Conservation (phyloP, 2,329 filamentous ascomycete genomes). For the Xylariaceae sp. region DNA sequence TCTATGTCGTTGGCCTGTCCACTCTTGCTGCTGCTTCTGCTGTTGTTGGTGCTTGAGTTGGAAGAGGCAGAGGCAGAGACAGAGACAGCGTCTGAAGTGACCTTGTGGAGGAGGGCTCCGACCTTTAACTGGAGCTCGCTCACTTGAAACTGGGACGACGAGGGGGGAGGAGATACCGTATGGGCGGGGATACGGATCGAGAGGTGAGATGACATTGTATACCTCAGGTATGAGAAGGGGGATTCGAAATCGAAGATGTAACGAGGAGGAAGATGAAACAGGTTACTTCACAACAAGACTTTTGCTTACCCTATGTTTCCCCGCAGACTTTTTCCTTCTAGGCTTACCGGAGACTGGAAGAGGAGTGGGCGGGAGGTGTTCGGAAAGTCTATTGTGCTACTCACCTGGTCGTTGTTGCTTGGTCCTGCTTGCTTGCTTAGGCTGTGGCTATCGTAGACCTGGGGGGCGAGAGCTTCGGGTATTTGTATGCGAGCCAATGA, state of each 20-base stretch:
- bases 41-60: neutral
- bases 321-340: neutral
- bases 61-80: neutral
- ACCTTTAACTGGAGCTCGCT: conserved; percentile 3
- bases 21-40: neutral
- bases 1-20: neutral
- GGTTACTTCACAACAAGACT: no score
- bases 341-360: neutral
- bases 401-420: neutral
- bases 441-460: neutral
- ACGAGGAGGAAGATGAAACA: no score
- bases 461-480: no score
- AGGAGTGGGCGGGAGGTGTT: neutral
- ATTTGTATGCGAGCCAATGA: conserved; percentile 1
- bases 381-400: neutral
- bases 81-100: neutral
- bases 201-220: no score
- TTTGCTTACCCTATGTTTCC: no score
- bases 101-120: neutral
- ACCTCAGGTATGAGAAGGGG: no score
- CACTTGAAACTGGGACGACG: neutral
- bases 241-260: no score
- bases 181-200: no score
- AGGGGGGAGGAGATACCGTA: no score
- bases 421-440: neutral